Evolutionary conservation across 192 early-diverging fungal genomes (phyloP), one percentile per base, ranked within the genome.

Genomic region (Spizellomyces punctatus): DNA sequence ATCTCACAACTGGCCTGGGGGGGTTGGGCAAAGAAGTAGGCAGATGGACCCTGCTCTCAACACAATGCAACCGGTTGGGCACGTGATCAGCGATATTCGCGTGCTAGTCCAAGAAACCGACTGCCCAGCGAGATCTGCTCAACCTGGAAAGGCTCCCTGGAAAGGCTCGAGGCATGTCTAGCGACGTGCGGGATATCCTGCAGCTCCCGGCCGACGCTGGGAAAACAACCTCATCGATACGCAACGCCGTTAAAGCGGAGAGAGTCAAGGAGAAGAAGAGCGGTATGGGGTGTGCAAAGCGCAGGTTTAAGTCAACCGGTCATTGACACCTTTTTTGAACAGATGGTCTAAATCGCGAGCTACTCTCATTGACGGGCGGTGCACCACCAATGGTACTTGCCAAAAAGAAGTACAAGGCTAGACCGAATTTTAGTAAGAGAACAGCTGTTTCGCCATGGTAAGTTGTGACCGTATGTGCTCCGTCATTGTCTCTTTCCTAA

Each of bases 321-420:
- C 57, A 22, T 36, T 36, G 5, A 7, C 16, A 14, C 21, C 17
- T 5, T 62, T 46, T 5, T 62, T 46, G 27, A 2, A 0, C 60
- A 76, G 74, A 79, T 12, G 72, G 65, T 10, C 79, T 89, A 42
- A 86, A 80, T 63, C 81, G 87, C 47, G 89, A 92, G 59, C 66
- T 92, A 6, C 88, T 85, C 54, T 75, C 81, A 16, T 77, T 92
- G 49, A 89, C 88, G 47, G 91, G 91, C 58, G 90, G 90, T 44
- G 81, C 84, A 59, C 90, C 91, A 10, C 84, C 90, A 0, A 72
- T 92, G 16, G 79, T 85, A 17, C 84, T 88, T 70, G 72, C 57
- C 27, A 88, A 86, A 63, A 83, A 82, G 63, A 80, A 78, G 6
- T 89, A 82, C 70, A 90, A 91, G 67, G 87, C 89, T 55, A 93